phyloP scores from a whole-genome alignment of 768 basidiomycete genomes.

The Suillus subalutaceus region DNA sequence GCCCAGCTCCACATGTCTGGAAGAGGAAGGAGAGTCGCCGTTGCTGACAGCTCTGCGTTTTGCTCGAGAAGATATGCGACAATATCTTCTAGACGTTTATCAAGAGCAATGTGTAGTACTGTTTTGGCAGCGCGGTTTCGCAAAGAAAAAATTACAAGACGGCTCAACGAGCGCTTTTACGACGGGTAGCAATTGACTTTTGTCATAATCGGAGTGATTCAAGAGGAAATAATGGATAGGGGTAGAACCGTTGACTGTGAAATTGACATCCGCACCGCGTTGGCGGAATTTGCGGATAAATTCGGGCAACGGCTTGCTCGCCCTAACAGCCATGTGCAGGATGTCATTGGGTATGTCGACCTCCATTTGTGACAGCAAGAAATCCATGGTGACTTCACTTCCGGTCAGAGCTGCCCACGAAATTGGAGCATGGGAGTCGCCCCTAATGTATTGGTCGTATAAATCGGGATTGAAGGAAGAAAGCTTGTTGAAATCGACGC shows the following conservation, averaged over 20 bases:
- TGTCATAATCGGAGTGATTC: too few relatives aligned
- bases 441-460: rapidly evolving
- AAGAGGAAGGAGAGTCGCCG: neutral
- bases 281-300: neutral
- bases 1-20: neutral
- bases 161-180: neutral
- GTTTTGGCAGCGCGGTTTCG: too few relatives aligned
- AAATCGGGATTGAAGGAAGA: neutral
- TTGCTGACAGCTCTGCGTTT: neutral
- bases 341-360: neutral
- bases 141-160: too few relatives aligned
- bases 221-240: too few relatives aligned
- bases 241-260: neutral
- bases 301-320: neutral
- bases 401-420: conserved; percentile 1
- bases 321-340: neutral
- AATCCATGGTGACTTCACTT: neutral
- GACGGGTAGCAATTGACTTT: neutral
- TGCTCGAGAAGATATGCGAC: neutral
- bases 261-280: neutral
- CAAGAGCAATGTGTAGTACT: too few relatives aligned
- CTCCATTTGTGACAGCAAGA: neutral
- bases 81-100: too few relatives aligned
- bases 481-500: neutral
- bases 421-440: neutral